These are phyloP conservation scores for Thalassiosira ordinaria DNA, from an alignment of 352 stramenopile species.

Conservation along the genomic window DNA sequence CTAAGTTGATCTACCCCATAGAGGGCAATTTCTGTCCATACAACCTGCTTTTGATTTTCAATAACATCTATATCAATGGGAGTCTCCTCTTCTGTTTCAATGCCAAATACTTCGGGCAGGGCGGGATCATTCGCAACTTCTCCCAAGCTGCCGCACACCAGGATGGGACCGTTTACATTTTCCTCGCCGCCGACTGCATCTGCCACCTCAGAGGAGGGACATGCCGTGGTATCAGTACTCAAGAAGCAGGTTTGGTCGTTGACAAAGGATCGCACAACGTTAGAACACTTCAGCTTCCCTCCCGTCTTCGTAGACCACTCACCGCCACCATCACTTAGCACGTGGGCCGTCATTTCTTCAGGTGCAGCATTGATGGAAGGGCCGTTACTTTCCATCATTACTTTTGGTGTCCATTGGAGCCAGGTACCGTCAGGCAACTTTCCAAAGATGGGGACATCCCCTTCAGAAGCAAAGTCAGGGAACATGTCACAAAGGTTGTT, in stretches of 20 bases:
- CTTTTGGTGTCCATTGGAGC: slow-evolving; percentile 52
- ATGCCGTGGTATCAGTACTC: slow-evolving; percentile 38
- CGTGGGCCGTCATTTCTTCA: slow-evolving; percentile 26
- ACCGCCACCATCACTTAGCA: slow-evolving; percentile 54
- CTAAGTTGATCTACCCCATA: slow-evolving; percentile 1
- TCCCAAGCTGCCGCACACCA: slow-evolving; percentile 39
- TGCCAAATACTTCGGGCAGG: slow-evolving; percentile 39
- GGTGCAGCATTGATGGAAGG: slow-evolving; percentile 48
- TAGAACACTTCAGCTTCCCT: slow-evolving; percentile 59
- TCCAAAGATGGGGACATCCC: slow-evolving; percentile 59
- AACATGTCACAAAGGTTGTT: slow-evolving; percentile 51
- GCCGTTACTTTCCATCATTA: slow-evolving; percentile 58
- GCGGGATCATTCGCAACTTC: slow-evolving; percentile 48
- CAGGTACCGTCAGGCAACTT: slow-evolving; percentile 39
- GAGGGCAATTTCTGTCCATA: slow-evolving; percentile 51
- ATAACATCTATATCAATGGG: not conserved
- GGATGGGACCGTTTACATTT: slow-evolving; percentile 57
- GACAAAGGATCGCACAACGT: slow-evolving; percentile 56
- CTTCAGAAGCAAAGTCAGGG: slow-evolving; percentile 41
- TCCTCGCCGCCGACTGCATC: slow-evolving; percentile 29
- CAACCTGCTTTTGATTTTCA: slow-evolving; percentile 52
- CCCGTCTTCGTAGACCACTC: slow-evolving; percentile 20
- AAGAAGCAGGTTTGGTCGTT: slow-evolving; percentile 74
- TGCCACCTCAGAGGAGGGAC: slow-evolving; percentile 18
- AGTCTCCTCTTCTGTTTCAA: slow-evolving; percentile 24